Evolutionary conservation across 768 basidiomycete genomes (phyloP).

Genomic region (Podaxis carcinomalis): DNA sequence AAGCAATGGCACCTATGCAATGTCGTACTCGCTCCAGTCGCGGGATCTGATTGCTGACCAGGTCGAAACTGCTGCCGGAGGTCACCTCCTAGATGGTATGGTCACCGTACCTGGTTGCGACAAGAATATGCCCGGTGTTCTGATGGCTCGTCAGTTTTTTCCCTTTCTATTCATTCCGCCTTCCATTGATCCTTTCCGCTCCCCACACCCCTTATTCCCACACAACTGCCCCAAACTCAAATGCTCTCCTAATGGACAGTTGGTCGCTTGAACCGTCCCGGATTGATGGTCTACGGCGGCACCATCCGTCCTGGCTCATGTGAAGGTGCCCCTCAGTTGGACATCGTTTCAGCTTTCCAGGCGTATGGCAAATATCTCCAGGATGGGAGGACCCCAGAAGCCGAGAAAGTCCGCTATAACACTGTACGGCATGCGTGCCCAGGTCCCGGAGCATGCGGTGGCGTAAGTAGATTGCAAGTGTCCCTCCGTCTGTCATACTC

Average conservation of each 20-base stretch:
- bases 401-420: conserved; percentile 80
- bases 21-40: conserved; percentile 95
- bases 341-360: conserved; percentile 97
- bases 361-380: conserved; percentile 94
- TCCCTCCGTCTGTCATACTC: not conserved
- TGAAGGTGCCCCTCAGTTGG: conserved; percentile 80
- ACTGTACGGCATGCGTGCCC: conserved; percentile 93
- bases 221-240: conserved; percentile 11
- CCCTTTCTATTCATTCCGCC: not conserved
- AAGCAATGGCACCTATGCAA: conserved; percentile 93
- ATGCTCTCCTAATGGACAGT: conserved; percentile 39
- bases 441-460: conserved; percentile 97
- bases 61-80: conserved; percentile 93
- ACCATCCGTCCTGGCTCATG: conserved; percentile 92
- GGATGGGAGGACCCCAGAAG: conserved; percentile 78
- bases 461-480: conserved; percentile 51
- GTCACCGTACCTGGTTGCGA: conserved; percentile 97
- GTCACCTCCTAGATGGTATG: conserved; percentile 98
- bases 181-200: conserved; percentile 1
- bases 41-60: conserved; percentile 97
- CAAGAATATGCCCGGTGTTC: conserved; percentile 99
- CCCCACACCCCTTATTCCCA: conserved; percentile 12
- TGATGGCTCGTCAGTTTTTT: conserved; percentile 81
- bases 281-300: conserved; percentile 97
- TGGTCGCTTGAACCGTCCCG: conserved; percentile 92